phyloP scores from a whole-genome alignment of 805 yeast genomes.

The Wickerhamomyces silvicola region DNA sequence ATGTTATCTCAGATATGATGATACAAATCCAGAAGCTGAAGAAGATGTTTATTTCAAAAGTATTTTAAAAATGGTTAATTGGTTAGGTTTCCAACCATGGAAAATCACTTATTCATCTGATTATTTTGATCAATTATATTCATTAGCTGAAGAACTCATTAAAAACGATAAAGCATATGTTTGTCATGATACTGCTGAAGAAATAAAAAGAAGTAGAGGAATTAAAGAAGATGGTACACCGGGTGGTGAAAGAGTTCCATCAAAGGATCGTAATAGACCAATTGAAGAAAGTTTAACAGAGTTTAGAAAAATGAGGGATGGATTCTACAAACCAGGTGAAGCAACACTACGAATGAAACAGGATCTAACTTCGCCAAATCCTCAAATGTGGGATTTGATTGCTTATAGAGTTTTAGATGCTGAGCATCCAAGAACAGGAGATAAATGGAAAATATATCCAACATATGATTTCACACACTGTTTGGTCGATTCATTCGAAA shows the following conservation, averaged over 20 bases:
- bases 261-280: slow-evolving; percentile 66
- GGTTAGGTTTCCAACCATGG: slow-evolving; percentile 96
- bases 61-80: slow-evolving; percentile 74
- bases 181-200: slow-evolving; percentile 89
- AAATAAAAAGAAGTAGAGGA: slow-evolving; percentile 87
- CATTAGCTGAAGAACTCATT: slow-evolving; percentile 79
- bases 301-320: slow-evolving; percentile 90
- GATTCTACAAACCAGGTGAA: slow-evolving; percentile 80
- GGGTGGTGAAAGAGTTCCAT: slow-evolving; percentile 87
- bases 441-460: slow-evolving; percentile 96
- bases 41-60: slow-evolving; percentile 86
- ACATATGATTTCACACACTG: slow-evolving; percentile 99
- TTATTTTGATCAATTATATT: slow-evolving; percentile 85
- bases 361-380: slow-evolving; percentile 82
- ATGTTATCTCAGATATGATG: slow-evolving; percentile 92
- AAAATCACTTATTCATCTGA: slow-evolving; percentile 94
- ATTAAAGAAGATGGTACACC: slow-evolving; percentile 84
- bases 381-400: slow-evolving; percentile 99
- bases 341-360: slow-evolving; percentile 97
- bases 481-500: slow-evolving; percentile 95
- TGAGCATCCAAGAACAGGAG: slow-evolving; percentile 94
- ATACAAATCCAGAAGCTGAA: slow-evolving; percentile 98
- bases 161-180: slow-evolving; percentile 73
- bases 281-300: slow-evolving; percentile 70
- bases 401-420: slow-evolving; percentile 93